Base-by-base conservation (phyloP, 2,329 filamentous ascomycete genomes). In the Cordyceps cicadae region DNA sequence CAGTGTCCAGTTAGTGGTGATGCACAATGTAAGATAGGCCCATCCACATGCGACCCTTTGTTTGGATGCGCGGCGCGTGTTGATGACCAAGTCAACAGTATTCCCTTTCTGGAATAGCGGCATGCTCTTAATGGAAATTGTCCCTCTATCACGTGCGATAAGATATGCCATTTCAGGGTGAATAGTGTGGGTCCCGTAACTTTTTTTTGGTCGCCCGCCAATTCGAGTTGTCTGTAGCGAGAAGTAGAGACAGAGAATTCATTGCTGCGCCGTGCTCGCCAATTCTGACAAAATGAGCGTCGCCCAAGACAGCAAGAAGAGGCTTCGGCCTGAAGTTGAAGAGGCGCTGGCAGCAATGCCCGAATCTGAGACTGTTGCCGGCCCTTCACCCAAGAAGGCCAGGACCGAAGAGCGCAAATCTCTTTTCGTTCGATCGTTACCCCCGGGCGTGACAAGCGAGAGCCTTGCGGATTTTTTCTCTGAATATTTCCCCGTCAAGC, bases 401-500 rank as follows among this genome's bases (percentile, higher is more conserved):
- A 77, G 81, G 64, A 79, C 83, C 61, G 84, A 87, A 62, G 81
- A 82, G 62, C 81, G 82, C 65, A 79, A 86, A 67, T 90, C 93
- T 51, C 85, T 99, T 66, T 99, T 99, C 76, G 87, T 99, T 65
- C 90, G 93, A 68, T 92, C 89, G 55, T 83, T 99, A 53, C 90
- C 92, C 21, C 76, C 87, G 24, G 83, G 81, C 26, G 87, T 88
- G 43, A 97, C 92, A 39, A 90, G 85, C 70, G 92, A 97, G 69
- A 82, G 82, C 58, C 81, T 99, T 64, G 90, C 92, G 62, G 87
- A 91, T 62, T 88, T 92, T 74, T 99, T 99, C 76, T 97, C 94
- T 7, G 86, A 97, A 72, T 89, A 92, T 62, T 97, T 90, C 69
- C 92, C 95, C 8, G 85, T 99, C 71, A 97, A 97, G 75, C 93